Conservation (phyloP, 495 filamentous ascomycete genomes). For the Usnea hakonensis region DNA sequence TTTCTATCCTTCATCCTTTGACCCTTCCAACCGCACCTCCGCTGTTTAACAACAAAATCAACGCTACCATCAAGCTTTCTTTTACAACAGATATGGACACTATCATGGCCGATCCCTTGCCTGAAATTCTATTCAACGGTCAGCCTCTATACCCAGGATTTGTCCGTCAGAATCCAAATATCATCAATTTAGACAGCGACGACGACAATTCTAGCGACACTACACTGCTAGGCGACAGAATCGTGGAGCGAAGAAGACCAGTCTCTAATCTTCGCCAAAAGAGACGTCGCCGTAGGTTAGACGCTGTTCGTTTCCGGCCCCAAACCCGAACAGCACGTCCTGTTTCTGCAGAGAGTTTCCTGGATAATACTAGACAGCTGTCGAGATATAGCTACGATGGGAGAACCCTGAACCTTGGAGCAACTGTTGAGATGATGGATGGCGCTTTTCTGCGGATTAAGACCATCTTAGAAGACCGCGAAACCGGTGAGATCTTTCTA, state of each 20-base stretch:
- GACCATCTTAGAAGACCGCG: background rate
- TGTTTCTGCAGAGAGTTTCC: background rate
- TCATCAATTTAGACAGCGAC: background rate
- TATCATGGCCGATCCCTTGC: background rate
- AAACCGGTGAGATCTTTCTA: background rate
- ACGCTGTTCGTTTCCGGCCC: background rate
- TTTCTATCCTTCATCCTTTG: background rate
- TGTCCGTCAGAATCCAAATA: background rate
- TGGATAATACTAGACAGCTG: background rate
- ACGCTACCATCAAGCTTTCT: background rate
- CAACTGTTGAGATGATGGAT: conserved; percentile 13
- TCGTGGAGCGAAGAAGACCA: background rate
- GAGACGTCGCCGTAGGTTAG: background rate
- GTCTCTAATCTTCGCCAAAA: background rate
- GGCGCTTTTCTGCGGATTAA: conserved; percentile 18
- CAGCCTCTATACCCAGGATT: background rate
- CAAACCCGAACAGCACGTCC: background rate
- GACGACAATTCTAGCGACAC: background rate
- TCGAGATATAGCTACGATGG: background rate
- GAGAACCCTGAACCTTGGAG: conserved; percentile 9
- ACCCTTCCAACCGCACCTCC: background rate
- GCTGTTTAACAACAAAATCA: background rate
- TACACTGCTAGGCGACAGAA: conserved; percentile 1
- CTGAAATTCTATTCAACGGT: background rate
- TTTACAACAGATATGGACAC: background rate